Evolutionary conservation across 2,329 filamentous ascomycete genomes (phyloP).

Genomic region (Aureobasidium musti): DNA sequence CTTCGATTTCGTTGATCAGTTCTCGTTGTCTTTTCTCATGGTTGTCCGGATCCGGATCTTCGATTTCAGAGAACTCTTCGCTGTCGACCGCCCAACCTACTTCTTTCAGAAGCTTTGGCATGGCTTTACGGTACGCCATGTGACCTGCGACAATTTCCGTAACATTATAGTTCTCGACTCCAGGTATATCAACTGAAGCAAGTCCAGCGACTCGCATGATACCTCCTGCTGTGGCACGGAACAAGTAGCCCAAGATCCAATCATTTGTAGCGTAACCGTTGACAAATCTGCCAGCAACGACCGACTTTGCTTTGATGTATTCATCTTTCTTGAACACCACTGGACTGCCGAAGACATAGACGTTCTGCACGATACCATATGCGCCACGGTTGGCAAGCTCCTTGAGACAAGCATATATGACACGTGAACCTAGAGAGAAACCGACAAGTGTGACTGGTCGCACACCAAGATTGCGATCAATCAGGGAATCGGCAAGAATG

Average conservation of each 20-base stretch:
- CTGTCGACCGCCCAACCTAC: conserved; percentile 90
- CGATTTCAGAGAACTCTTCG: conserved; percentile 94
- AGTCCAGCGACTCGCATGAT: conserved; percentile 87
- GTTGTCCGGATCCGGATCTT: conserved; percentile 94
- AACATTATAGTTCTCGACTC: conserved; percentile 83
- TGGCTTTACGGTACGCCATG: conserved; percentile 92
- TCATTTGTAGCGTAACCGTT: conserved; percentile 94
- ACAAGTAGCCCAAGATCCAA: conserved; percentile 94
- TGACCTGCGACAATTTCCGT: conserved; percentile 84
- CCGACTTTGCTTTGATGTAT: conserved; percentile 74
- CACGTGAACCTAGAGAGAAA: conserved; percentile 86
- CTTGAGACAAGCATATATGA: conserved; percentile 88
- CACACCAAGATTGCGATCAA: conserved; percentile 87
- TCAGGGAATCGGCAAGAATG: conserved; percentile 90
- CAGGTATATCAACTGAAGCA: conserved; percentile 74
- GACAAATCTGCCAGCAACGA: conserved; percentile 88
- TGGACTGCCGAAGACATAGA: conserved; percentile 91
- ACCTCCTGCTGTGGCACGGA: conserved; percentile 89
- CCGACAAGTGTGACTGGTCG: conserved; percentile 90
- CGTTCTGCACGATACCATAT: conserved; percentile 87
- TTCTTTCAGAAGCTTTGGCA: conserved; percentile 82
- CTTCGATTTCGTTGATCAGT: conserved; percentile 94
- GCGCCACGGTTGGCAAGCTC: conserved; percentile 84
- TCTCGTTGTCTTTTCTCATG: conserved; percentile 85
- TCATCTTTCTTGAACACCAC: conserved; percentile 91